Conservation (phyloP, 1,284 basidiomycete species). For the Hymenochaete sp. region DNA sequence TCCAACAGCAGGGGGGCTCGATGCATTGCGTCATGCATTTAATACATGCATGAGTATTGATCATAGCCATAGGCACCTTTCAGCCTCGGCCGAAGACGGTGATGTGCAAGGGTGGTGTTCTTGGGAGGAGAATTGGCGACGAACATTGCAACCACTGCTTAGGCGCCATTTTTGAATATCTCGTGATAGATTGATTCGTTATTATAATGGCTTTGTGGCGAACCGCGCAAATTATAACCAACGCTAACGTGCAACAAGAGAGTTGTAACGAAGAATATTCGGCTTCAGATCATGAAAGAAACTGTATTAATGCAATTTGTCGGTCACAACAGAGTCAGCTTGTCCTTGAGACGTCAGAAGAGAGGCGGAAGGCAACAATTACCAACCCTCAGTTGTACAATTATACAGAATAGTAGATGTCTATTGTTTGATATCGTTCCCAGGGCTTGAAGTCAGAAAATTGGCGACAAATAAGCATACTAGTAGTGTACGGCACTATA, state of each 20-base stretch:
- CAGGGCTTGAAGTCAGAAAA: no score
- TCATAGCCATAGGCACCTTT: constrained; percentile 9
- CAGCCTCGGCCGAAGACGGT: constrained; percentile 21
- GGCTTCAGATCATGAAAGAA: background rate
- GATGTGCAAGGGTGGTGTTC: constrained; percentile 54
- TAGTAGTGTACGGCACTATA: no score
- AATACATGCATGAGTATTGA: constrained; percentile 12
- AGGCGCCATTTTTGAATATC: constrained; percentile 41
- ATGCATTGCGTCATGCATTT: constrained; percentile 41
- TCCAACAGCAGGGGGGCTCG: constrained; percentile 45
- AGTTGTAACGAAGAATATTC: background rate
- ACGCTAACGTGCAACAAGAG: background rate
- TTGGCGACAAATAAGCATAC: no score
- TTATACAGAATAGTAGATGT: no score
- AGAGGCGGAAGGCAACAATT: no score
- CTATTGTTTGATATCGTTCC: no score
- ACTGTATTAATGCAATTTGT: no score
- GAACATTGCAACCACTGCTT: constrained; percentile 55
- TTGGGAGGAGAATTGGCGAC: constrained; percentile 83
- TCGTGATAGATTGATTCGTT: constrained; percentile 12
- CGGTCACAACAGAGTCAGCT: no score
- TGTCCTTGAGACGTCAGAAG: no score
- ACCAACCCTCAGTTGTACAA: no score
- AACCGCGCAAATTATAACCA: background rate
- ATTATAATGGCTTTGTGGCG: background rate